Base-by-base conservation (phyloP, 176 grass and related monocot genomes). In the Zea mays region DNA sequence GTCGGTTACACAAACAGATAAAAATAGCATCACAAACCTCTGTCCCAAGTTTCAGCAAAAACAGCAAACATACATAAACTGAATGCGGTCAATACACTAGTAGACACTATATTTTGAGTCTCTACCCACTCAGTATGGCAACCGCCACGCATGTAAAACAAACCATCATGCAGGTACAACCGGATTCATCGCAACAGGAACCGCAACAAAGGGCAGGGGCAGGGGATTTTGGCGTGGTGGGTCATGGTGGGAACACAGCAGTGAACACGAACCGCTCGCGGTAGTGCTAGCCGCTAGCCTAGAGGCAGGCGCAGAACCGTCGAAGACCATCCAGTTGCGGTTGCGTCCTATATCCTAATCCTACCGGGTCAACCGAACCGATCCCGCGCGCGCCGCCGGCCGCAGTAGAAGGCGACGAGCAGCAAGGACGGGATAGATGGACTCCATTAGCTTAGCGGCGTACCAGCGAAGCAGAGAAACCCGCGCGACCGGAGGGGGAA, bases 1-100 rank as follows among this genome's bases (percentile, higher is more conserved):
- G 52, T 12, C 40, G 3, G 33, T 88, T 57, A 84, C n/a, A 80
- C 19, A 36, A 71, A 41, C n/a, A 47, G 27, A n/a, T 6, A 62
- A 75, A 62, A 80, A 56, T 7, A n/a, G 54, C 39, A 62, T 5
- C 19, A 14, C 3, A 54, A n/a, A 54, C 17, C 2, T 11, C 54
- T 4, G 27, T 39, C 14, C 2, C 0, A 8, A 7, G 1, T 43
- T 43, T 43, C 42, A 43, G 42, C 40, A 41, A 4, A 33, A 48
- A 27, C 4, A 72, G 47, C 20, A 81, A 72, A 64, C 37, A 3
- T 16, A 65, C 2, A 45, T 27, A 83, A 38, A 74, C 11, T 74
- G 8, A 75, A 75, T 62, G 44, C 0, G 13, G 11, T 42, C 2
- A 39, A 60, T 10, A 34, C 67, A 20, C 9, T 33, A 75, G 11